Evolutionary conservation across 768 basidiomycete species (phyloP), one percentile per base, ranked within the genome.

Genomic region (Podaxis pistillaris): DNA sequence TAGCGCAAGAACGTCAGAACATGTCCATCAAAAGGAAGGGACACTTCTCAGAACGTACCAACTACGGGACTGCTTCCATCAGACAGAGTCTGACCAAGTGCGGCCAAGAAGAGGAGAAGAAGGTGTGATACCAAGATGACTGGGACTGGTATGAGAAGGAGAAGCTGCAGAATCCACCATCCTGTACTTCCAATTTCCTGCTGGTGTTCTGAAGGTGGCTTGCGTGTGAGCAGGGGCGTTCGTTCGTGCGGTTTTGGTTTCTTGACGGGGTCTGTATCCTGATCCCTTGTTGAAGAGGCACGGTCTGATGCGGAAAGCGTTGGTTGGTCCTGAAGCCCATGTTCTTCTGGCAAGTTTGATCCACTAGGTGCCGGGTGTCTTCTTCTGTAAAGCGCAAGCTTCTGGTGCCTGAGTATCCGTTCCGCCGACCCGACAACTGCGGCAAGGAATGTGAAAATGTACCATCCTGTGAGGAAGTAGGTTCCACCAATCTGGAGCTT

Each of bases 401-500:
- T 37, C 26, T 19, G 30, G 15, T 41, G 49, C 26, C 49, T 26
- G 7, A 59, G 24, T 4, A 51, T 38, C 33, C 58, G 58, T 24
- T 59, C 58, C 41, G 69, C 19, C 2, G 71, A 57, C 2, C 66
- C 76, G 67, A 79, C 83, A 12, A 76, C 59, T 3, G 74, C 72
- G 2, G 71, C 75, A 9, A 83, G 56, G 1, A 78, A 56, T 28
- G 78, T 72, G 1, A 77, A 84, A 1, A 82, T 62, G 60, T 88
- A 82, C 83, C 86, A 87, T 2, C 77, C 76, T 0, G 81, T 84
- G 33, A 87, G 66, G 65, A 85, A 80, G 67, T 89, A 90, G 13
- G 82, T 72, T 4, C 85, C 81, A 0, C 84, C 85, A 6, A 89
- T 66, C 15, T 76, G 69, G 11, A 70, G 66, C 1, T 69, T 68